phyloP scores from a whole-genome alignment of 176 grass and related monocot genomes.

The Rhynchospora tenuis region DNA sequence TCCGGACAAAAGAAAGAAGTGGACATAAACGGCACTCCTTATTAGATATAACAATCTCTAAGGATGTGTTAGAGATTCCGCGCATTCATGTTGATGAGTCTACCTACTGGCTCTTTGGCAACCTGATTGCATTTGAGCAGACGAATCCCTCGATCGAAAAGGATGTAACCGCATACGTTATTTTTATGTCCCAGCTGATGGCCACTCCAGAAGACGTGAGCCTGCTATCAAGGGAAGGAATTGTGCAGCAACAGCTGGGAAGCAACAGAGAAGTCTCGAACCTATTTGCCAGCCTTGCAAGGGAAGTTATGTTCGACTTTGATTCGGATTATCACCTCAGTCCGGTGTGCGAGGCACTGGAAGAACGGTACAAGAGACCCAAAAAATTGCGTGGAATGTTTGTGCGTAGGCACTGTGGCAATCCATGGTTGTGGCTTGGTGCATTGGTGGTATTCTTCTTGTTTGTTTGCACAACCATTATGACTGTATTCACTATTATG shows the following conservation, averaged over 20 bases:
- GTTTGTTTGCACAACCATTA: slow-evolving; percentile 17
- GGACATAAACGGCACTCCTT: not conserved
- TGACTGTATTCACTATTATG: slow-evolving; percentile 21
- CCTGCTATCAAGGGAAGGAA: not conserved
- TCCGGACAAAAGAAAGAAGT: not conserved
- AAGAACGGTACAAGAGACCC: slow-evolving; percentile 5
- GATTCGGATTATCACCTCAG: slow-evolving; percentile 17
- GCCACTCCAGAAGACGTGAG: slow-evolving; percentile 20
- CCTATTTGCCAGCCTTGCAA: slow-evolving; percentile 1
- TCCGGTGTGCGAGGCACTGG: not conserved
- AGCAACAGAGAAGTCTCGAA: not conserved
- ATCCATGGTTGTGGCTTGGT: slow-evolving; percentile 12
- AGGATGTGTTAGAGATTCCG: not conserved
- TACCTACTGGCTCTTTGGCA: not conserved
- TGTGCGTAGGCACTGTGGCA: not conserved
- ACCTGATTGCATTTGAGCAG: slow-evolving; percentile 17
- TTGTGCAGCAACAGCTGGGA: slow-evolving; percentile 1
- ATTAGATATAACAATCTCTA: not conserved
- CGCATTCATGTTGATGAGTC: not conserved
- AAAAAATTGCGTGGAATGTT: not conserved
- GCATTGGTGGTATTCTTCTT: not conserved
- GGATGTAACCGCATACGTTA: not conserved
- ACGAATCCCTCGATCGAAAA: not conserved
- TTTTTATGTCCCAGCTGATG: slow-evolving; percentile 29
- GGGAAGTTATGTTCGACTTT: slow-evolving; percentile 25